Evolutionary conservation across 805 yeast genomes (phyloP), one percentile per base, ranked within the genome.

Genomic region (Wilhelminamyces savonicus): DNA sequence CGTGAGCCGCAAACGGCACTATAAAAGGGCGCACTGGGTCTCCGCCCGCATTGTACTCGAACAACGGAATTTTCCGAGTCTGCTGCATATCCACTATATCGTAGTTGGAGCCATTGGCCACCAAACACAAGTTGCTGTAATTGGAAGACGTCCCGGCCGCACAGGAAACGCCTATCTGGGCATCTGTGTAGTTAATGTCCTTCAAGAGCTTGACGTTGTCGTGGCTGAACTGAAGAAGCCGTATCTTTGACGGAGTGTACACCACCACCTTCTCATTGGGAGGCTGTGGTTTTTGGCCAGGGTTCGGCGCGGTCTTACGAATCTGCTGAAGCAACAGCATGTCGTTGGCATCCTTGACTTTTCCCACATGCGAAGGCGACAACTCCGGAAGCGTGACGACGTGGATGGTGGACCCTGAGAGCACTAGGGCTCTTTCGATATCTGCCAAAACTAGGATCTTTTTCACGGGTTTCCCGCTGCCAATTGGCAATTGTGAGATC

Each of bases 331-430:
- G 39, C 7, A 44, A 27, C 54, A 56, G 59, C 6, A 62, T 36
- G 35, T 59, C 60, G 21, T 46, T 50, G 20, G 55, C 56, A 29
- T 62, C 59, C 29, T 48, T 57, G 21, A 64, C 33, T 28, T 59
- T 59, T 21, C 66, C 66, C 4, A 57, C 44, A 21, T 49, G 57
- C 14, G 52, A 44, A 2, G 67, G 66, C 6, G 61, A 44, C 9
- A 64, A 41, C 35, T 64, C 70, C 5, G 70, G 70, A 13, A 61
- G 35, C 1, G 56, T 42, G 34, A 43, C 55, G 7, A 54, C 39
- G 13, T 47, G 42, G 16, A 52, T 47, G 3, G 43, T 46, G 5
- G 47, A 41, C n/a, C 53, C 56, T 24, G 51, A 36, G 5, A 59
- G 28, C 2, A 54, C 43, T 25, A 62, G 42, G 4, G 45, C 49